Evolutionary conservation across 768 basidiomycete species (phyloP).

Genomic region (Boletus patriciae): DNA sequence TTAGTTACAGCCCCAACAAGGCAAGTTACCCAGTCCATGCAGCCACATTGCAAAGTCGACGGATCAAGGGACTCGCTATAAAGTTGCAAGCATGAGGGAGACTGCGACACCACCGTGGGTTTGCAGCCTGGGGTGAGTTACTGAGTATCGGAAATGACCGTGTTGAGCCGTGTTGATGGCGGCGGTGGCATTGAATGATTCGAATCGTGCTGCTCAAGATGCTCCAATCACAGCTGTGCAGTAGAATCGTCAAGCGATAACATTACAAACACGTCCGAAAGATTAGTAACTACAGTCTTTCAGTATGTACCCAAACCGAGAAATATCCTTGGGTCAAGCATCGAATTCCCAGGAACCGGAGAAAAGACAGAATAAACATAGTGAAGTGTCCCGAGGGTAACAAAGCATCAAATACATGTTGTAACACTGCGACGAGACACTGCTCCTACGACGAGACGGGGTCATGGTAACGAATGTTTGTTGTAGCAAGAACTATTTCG

Average conservation of each 20-base stretch:
- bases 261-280: no score
- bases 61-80: not conserved
- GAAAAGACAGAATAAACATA: constrained; percentile 5
- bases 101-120: not conserved
- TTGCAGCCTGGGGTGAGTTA: no score
- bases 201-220: no score
- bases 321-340: not conserved
- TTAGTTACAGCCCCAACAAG: not conserved
- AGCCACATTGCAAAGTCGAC: no score
- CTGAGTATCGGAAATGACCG: not conserved
- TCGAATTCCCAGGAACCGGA: not conserved
- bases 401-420: constrained; percentile 13
- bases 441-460: constrained; percentile 11
- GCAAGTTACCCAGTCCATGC: not conserved
- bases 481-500: constrained; percentile 32
- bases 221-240: no score
- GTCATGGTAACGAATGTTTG: constrained; percentile 15
- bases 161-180: no score
- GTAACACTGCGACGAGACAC: not conserved
- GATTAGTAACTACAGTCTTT: no score
- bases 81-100: not conserved
- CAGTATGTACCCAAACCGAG: no score
- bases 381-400: constrained; percentile 1
- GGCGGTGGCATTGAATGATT: no score
- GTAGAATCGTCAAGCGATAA: no score